These are phyloP conservation scores for Mucor indicus DNA, from an alignment of 371 early-diverging fungal genomes.

Conservation along the genomic window DNA sequence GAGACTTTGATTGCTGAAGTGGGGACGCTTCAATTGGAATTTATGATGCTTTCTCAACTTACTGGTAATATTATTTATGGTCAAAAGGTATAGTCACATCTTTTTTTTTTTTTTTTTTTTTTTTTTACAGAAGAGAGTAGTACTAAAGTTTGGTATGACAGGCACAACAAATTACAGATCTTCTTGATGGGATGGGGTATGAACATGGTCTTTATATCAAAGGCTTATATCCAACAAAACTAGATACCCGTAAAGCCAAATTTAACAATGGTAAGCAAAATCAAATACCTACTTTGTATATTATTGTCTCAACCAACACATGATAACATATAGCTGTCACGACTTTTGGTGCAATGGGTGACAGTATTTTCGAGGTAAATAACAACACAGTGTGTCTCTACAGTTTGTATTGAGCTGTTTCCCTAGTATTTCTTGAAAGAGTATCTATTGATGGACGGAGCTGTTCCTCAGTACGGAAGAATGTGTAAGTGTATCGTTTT, in stretches of 20 bases:
- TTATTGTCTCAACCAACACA: no score
- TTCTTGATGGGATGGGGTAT: slow-evolving; percentile 34
- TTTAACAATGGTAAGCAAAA: slow-evolving; percentile 36
- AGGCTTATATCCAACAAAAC: slow-evolving; percentile 52
- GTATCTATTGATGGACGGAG: slow-evolving; percentile 57
- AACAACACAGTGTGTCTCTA: not conserved
- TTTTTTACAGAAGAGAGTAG: no score
- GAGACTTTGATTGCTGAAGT: slow-evolving; percentile 65
- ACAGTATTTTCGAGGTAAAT: slow-evolving; percentile 52
- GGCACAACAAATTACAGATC: slow-evolving; percentile 51
- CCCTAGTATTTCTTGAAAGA: slow-evolving; percentile 72
- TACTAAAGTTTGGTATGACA: slow-evolving; percentile 10
- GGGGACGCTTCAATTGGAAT: slow-evolving; percentile 87
- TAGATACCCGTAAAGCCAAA: slow-evolving; percentile 35
- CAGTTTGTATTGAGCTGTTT: not conserved
- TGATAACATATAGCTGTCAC: slow-evolving; percentile 17
- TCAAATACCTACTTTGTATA: not conserved
- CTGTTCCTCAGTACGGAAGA: slow-evolving; percentile 43
- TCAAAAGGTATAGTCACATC: slow-evolving; percentile 39
- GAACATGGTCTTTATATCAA: slow-evolving; percentile 47
- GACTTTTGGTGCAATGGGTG: slow-evolving; percentile 53
- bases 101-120: not conserved
- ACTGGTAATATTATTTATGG: slow-evolving; percentile 64
- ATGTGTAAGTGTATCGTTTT: slow-evolving; percentile 46
- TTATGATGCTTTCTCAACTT: slow-evolving; percentile 71